Evolutionary conservation across 1,284 basidiomycete species (phyloP).

Genomic region (Gastroboletus turbinatus): DNA sequence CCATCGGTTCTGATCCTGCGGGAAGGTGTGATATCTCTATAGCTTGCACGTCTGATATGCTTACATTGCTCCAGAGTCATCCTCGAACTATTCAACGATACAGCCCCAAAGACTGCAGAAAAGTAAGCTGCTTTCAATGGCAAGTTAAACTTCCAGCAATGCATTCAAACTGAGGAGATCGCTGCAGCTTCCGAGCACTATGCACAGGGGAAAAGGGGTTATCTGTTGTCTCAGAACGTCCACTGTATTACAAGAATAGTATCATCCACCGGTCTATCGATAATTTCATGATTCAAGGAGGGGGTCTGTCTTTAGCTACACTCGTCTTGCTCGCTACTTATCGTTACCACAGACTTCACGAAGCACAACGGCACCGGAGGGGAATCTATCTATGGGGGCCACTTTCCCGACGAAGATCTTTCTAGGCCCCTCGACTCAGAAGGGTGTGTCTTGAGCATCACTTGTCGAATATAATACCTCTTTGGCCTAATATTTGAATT

Average conservation of each 20-base stretch:
- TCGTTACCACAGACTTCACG: constrained; percentile 57
- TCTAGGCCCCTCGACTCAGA: constrained; percentile 62
- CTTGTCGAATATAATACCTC: background rate
- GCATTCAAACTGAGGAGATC: constrained; percentile 7
- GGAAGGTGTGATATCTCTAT: constrained; percentile 49
- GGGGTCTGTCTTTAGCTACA: constrained; percentile 43
- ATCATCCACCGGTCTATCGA: constrained; percentile 80
- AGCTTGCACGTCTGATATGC: background rate
- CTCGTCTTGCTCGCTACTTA: background rate
- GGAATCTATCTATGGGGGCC: constrained; percentile 76
- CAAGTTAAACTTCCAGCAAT: background rate
- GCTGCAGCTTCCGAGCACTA: constrained; percentile 76
- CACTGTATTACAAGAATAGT: constrained; percentile 81
- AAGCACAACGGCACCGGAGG: constrained; percentile 82
- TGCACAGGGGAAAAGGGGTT: constrained; percentile 87
- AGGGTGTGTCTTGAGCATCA: constrained; percentile 39
- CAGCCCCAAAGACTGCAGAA: constrained; percentile 81
- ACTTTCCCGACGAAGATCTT: constrained; percentile 78
- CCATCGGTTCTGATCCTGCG: constrained; percentile 48
- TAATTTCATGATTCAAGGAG: constrained; percentile 88
- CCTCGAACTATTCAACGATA: constrained; percentile 79
- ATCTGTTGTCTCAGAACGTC: constrained; percentile 58
- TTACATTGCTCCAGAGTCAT: constrained; percentile 51
- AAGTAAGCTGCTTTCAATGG: constrained; percentile 55
- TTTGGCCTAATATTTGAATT: background rate